A percentile compares a stretch with the other conserved stretches of the same genome.
Conservation (phyloP, 768 basidiomycete genomes). For the Termitomyces sp. region DNA sequence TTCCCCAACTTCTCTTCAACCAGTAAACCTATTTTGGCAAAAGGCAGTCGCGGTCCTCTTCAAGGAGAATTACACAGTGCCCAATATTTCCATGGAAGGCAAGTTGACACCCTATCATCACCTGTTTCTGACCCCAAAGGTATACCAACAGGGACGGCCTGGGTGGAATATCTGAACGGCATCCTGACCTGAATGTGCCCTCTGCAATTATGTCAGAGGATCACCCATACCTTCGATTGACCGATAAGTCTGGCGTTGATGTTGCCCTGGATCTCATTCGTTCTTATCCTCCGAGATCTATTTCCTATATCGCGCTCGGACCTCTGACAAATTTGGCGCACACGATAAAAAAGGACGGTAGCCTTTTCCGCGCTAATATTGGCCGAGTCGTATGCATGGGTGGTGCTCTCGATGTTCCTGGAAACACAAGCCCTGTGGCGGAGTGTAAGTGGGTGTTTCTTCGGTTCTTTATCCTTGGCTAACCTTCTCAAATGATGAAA, state of each 20-base stretch:
- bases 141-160: conserved; percentile 57
- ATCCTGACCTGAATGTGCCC: conserved; percentile 54
- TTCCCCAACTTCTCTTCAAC: conserved; percentile 58
- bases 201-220: conserved; percentile 15
- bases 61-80: conserved; percentile 70
- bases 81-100: conserved; percentile 83
- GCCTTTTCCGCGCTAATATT: conserved; percentile 49
- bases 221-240: conserved; percentile 42
- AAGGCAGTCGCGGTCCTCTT: conserved; percentile 63
- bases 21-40: conserved; percentile 55
- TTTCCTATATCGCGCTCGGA: conserved; percentile 72
- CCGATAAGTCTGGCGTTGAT: conserved; percentile 43
- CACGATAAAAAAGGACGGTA: conserved; percentile 50
- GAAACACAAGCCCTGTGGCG: conserved; percentile 75
- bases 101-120: conserved; percentile 10
- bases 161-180: conserved; percentile 50
- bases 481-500: neutral
- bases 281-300: conserved; percentile 39
- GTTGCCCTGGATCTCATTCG: conserved; percentile 52
- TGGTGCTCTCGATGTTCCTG: conserved; percentile 88
- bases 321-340: conserved; percentile 78
- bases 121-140: neutral
- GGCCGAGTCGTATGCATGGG: conserved; percentile 88
- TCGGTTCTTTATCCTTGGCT: neutral
- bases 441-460: conserved; percentile 57